Base-by-base conservation (phyloP, 2,329 filamentous ascomycete species). In the Aotearoamyces nothofagi region DNA sequence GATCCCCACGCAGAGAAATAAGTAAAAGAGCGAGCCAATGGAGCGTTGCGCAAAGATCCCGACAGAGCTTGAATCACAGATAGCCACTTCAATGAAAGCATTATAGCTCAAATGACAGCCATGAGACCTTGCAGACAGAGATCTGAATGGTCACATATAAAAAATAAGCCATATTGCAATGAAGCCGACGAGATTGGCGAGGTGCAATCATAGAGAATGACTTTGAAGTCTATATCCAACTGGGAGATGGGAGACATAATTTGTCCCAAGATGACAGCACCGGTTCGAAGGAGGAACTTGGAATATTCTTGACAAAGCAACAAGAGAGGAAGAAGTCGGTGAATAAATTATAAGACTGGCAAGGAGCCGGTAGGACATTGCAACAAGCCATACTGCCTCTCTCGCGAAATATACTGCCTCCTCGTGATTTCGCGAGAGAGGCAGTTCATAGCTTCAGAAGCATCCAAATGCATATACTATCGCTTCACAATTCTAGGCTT, bases 91-190 rank as follows among this genome's bases (percentile, higher is more conserved):
- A 71, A 47, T 3, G 63, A 69, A 12, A 59, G 54, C 24, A 71
- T 58, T 0, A 66, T 71, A 0, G 67, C 66, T 25, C 57, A 54
- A 37, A 71, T 69, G 43, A 67, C 59, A 10, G 47, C 51, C n/a
- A 39, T 43, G 9, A 63, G 40, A 4, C 58, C 57, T 63, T 65
- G 42, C 60, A 63, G 9, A 63, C 58, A 5, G 59, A 58, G 56
- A 61, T 60, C 41, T 61, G 58, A 19, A 61, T 57, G 0, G 58
- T 61, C 26, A 63, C 31, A 34, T 62, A 58, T 6, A 58, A 58
- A 26, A 72, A 53, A 14, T 36, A 58, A 51, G 45, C 41, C 22
- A 33, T 28, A 27, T 52, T 46, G n/a, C 53, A 51, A 38, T 53
- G 42, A 15, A 58, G 39, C 46, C 5, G 55, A 51, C 39, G 47